Conservation (phyloP, 2,329 filamentous ascomycete genomes). For the Pseudogymnoascus sp. region DNA sequence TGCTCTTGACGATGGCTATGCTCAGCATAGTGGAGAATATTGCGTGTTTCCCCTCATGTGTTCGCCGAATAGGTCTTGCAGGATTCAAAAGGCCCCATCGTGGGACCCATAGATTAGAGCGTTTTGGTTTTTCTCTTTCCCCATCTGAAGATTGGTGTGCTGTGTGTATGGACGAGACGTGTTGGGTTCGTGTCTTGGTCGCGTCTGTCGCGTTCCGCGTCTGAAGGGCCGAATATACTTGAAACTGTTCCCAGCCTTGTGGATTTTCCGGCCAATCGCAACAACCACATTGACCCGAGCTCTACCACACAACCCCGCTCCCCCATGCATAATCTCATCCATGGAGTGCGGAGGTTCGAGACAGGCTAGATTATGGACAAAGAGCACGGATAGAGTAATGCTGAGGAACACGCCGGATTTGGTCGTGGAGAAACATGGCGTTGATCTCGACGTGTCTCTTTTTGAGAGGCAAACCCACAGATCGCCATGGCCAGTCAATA, state of each 20-base stretch:
- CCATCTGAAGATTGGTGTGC: neutral
- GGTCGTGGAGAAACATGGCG: conserved; percentile 8
- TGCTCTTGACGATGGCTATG: conserved; percentile 3
- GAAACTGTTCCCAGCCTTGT: conserved; percentile 9
- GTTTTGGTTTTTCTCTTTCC: conserved; percentile 5
- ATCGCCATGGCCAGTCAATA: conserved; percentile 4
- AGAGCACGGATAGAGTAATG: conserved; percentile 2
- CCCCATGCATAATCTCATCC: conserved; percentile 1
- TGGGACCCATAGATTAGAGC: neutral
- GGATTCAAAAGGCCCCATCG: neutral
- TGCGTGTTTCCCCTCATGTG: conserved; percentile 1
- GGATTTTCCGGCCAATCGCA: neutral
- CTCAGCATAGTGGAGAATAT: neutral
- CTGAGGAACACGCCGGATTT: conserved; percentile 8
- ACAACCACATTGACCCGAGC: neutral
- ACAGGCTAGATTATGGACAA: neutral
- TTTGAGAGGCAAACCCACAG: conserved; percentile 6
- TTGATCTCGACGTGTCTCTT: conserved; percentile 6
- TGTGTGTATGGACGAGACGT: neutral
- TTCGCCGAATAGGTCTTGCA: neutral
- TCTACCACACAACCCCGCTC: conserved; percentile 1
- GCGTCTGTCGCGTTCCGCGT: conserved; percentile 9
- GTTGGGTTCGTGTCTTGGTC: conserved; percentile 8
- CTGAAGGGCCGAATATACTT: conserved; percentile 8
- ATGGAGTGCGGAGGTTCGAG: conserved; percentile 1